Percentiles rank a stretch among this genome's conserved stretches.
phyloP scores from a whole-genome alignment of 2,329 filamentous ascomycete species.

The Cryoendolithus antarcticus region DNA sequence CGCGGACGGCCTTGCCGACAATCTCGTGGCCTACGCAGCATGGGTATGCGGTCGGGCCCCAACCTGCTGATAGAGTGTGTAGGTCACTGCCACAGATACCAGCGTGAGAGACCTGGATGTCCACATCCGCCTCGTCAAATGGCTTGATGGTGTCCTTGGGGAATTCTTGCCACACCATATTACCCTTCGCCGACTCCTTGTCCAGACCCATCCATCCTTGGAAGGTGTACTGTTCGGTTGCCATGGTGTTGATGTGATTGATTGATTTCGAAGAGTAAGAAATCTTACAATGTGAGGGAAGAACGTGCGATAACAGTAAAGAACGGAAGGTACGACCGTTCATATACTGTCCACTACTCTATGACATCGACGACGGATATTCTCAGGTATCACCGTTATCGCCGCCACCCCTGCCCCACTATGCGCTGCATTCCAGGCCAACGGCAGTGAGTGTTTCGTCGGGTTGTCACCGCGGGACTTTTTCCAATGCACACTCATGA shows the following conservation, averaged over 20 bases:
- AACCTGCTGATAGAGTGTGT: conserved; percentile 21
- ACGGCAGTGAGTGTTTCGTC: no score
- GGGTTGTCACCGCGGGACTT: no score
- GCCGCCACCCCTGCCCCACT: no score
- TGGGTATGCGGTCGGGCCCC: conserved; percentile 27
- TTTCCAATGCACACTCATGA: no score
- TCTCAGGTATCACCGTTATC: no score
- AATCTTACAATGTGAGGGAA: no score
- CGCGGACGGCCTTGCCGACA: conserved; percentile 13
- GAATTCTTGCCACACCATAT: conserved; percentile 38
- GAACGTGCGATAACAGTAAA: no score
- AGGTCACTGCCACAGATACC: conserved; percentile 21
- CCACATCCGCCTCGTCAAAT: conserved; percentile 23
- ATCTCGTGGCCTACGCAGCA: conserved; percentile 17
- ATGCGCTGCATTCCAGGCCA: no score
- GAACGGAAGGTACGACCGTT: no score
- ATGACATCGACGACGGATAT: no score
- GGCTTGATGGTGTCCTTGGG: conserved; percentile 18
- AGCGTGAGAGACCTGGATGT: conserved; percentile 22
- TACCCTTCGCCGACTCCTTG: conserved; percentile 33
- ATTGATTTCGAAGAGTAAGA: no score
- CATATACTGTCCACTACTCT: no score
- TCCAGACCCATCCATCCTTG: conserved; percentile 43
- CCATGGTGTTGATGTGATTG: neutral
- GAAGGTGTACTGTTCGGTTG: conserved; percentile 35